A percentile compares a stretch with the other conserved stretches of the same genome.
phyloP scores from a whole-genome alignment of 2,329 filamentous ascomycete species.

The Diplodia sapinea region DNA sequence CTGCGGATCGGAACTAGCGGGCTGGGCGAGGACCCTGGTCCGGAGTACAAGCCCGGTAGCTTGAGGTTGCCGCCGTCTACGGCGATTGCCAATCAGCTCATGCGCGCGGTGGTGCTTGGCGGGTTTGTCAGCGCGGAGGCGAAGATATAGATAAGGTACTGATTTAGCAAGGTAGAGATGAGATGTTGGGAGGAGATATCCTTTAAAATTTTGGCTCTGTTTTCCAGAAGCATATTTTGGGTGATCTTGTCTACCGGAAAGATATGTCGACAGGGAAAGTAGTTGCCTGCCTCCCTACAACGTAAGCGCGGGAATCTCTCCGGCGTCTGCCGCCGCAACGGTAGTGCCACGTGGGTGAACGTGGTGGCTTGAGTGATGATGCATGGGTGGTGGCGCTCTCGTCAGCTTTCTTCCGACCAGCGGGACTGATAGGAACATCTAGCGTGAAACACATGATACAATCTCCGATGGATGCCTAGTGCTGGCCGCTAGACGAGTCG shows the following conservation, averaged over 20 bases:
- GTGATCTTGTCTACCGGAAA: too few species aligned
- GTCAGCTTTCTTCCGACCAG: neutral
- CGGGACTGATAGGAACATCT: neutral
- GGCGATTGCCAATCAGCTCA: conserved; percentile 90
- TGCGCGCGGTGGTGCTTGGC: conserved; percentile 73
- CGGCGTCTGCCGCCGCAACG: neutral
- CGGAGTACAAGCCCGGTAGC: conserved; percentile 75
- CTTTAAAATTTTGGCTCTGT: neutral
- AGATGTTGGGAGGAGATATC: neutral
- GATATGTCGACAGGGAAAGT: too few species aligned
- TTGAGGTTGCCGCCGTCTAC: conserved; percentile 82
- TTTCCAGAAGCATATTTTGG: too few species aligned
- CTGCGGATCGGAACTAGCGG: conserved; percentile 70
- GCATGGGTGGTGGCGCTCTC: neutral
- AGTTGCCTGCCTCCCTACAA: too few species aligned
- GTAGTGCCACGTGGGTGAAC: neutral
- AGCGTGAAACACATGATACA: neutral
- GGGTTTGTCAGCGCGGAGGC: conserved; percentile 67
- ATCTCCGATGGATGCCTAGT: neutral
- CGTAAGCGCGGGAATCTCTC: neutral
- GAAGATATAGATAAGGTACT: conserved; percentile 46
- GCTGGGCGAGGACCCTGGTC: conserved; percentile 67
- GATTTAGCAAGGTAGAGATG: conserved; percentile 5
- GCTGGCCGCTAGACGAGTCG: neutral
- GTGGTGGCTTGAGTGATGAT: neutral